A percentile compares a stretch with the other conserved stretches of the same genome.
Conservation (phyloP, 768 basidiomycete species). For the Serendipita indica region DNA sequence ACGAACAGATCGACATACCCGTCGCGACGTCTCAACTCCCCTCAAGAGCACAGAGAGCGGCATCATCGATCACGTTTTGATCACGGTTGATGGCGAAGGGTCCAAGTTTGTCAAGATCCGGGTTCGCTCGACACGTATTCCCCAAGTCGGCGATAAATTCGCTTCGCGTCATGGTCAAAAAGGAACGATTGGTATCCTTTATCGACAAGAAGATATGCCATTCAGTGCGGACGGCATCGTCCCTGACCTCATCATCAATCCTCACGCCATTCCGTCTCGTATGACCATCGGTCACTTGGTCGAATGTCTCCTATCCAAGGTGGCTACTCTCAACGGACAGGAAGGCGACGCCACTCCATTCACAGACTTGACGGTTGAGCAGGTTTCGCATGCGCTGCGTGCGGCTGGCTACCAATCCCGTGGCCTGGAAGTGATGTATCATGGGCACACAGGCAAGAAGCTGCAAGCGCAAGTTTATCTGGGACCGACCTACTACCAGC, state of each 20-base stretch:
- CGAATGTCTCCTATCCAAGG: conserved; percentile 91
- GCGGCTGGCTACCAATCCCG: conserved; percentile 92
- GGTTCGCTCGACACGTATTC: conserved; percentile 87
- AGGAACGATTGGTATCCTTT: conserved; percentile 98
- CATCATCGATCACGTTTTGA: conserved; percentile 91
- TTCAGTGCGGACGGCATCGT: conserved; percentile 95
- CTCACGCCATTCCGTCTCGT: conserved; percentile 98
- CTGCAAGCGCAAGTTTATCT: conserved; percentile 97
- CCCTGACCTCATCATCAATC: conserved; percentile 96
- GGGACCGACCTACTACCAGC: conserved; percentile 97
- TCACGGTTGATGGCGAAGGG: conserved; percentile 91
- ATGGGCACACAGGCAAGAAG: conserved; percentile 96
- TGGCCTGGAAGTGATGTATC: conserved; percentile 96
- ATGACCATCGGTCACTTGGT: conserved; percentile 99
- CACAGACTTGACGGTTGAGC: conserved; percentile 93
- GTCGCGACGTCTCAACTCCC: conserved; percentile 93
- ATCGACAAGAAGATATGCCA: conserved; percentile 98
- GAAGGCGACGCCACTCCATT: conserved; percentile 99
- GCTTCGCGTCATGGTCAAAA: conserved; percentile 99
- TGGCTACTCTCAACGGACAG: conserved; percentile 88
- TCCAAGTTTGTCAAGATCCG: conserved; percentile 98
- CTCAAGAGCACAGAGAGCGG: conserved; percentile 97
- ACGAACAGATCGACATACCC: conserved; percentile 80
- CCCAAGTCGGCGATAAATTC: conserved; percentile 98
- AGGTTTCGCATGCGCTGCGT: conserved; percentile 81